Evolutionary conservation across 2,329 filamentous ascomycete genomes (phyloP), one percentile per base, ranked within the genome.

Genomic region (Canariomyces notabilis): DNA sequence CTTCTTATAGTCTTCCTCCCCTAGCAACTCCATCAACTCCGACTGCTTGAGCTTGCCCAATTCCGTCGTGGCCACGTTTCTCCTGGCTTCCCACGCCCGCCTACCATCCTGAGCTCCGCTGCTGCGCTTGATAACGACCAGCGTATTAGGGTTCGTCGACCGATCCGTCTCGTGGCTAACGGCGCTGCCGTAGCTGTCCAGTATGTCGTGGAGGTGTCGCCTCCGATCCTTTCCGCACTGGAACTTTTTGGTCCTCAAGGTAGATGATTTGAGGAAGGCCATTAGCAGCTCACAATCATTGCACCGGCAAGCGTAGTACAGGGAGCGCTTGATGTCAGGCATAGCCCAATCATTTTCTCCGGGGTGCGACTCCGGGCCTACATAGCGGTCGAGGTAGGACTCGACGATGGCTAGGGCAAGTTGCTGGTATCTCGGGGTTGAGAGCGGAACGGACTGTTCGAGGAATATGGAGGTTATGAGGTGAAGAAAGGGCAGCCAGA

Each of bases 271-370:
- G 2, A 44, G 41, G 33, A 44, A 44, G 22, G 18, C 18, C 16
- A 21, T 31, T 14, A 37, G 23, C 14, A 4, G 1, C 6, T 3
- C 4, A 26, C 41, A 37, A 49, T 54, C 23, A 40, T 46, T 16
- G 52, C 43, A 44, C 37, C 52, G 18, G 46, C 36, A 22, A 31
- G 48, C 31, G 33, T 5, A 33, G 32, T 18, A 15, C 14, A 46
- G 39, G 35, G 35, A 33, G 26, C 48, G 43, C 48, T 29, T 16
- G 37, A 36, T 38, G 20, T 15, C 11, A 1, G 9, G 19, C 3
- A 2, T 34, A 18, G 12, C n/a, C 26, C 4, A 29, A 12, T 29
- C 26, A 12, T 11, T 12, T 9, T 8, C 26, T 12, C 9, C 8
- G 3, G 41, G n/a, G n/a, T n/a, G 1, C 11, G 42, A 36, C 9